Conservation (phyloP, 495 filamentous ascomycete species). For the Elasticomyces elasticus region DNA sequence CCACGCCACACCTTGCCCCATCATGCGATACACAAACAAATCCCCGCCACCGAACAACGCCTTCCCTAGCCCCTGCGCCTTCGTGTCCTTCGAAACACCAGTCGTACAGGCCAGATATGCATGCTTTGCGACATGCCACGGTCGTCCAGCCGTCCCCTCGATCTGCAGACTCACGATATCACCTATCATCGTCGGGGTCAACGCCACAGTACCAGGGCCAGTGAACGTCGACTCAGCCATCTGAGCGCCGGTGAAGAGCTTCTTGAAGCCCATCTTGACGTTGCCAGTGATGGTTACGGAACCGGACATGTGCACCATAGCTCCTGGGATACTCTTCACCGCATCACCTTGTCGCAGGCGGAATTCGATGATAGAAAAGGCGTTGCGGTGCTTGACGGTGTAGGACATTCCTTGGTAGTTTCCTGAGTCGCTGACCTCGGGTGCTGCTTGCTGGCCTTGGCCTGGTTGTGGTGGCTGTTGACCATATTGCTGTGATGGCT, state of each 20-base stretch:
- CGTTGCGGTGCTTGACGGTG: conserved; percentile 11
- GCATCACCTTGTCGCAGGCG: conserved; percentile 5
- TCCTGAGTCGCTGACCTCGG: conserved; percentile 2
- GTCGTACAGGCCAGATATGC: conserved; percentile 41
- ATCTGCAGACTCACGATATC: conserved; percentile 10
- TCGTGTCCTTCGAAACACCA: conserved; percentile 68
- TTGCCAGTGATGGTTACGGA: not conserved
- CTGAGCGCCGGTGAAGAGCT: conserved; percentile 9
- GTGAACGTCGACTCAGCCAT: conserved; percentile 7
- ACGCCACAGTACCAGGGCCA: conserved; percentile 5
- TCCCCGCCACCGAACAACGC: conserved; percentile 89
- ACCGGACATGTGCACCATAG: conserved; percentile 10
- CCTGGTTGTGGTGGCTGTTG: not conserved
- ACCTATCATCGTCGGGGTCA: conserved; percentile 6
- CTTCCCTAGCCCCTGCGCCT: conserved; percentile 74
- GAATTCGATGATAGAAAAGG: conserved; percentile 2
- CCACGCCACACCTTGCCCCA: conserved; percentile 69
- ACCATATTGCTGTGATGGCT: not conserved
- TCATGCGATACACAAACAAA: conserved; percentile 78
- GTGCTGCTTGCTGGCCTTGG: not conserved
- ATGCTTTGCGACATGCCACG: conserved; percentile 12
- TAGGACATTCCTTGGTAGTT: not conserved
- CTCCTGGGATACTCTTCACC: conserved; percentile 4
- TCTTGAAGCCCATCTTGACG: conserved; percentile 9
- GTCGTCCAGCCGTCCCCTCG: not conserved